Percentiles rank a stretch among this genome's conserved stretches.
These are phyloP conservation scores for Plasmodium yoelii DNA, from an alignment of 169 alveolate species.

Conservation along the genomic window DNA sequence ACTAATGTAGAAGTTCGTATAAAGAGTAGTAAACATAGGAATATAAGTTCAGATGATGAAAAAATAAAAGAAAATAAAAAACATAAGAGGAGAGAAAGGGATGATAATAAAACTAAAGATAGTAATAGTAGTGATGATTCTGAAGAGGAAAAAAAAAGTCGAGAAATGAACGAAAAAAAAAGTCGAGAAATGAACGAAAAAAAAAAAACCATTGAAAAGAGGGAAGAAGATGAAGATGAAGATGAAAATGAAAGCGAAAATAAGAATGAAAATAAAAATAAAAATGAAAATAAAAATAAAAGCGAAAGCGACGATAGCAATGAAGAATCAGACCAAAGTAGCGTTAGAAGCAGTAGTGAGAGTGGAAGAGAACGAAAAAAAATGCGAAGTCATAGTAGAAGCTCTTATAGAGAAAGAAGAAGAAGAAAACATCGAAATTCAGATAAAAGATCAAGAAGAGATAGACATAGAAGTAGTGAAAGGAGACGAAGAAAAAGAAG, in stretches of 20 bases:
- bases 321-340: neutral
- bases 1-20: constrained; percentile 44
- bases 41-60: constrained; percentile 5
- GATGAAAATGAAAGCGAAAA: no score
- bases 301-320: neutral
- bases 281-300: neutral
- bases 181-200: neutral
- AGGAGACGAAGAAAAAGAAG: neutral
- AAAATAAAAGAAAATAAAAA: constrained; percentile 6
- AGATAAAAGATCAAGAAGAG: neutral
- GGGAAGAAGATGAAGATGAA: neutral
- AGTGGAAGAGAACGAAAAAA: neutral
- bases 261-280: no score
- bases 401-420: neutral
- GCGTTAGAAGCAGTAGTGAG: neutral
- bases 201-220: neutral
- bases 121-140: neutral
- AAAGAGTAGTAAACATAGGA: constrained; percentile 24
- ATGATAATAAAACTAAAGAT: neutral
- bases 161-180: neutral
- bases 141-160: neutral
- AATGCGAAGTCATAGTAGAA: constrained; percentile 1
- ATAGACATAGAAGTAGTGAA: neutral
- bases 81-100: neutral
- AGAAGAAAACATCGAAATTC: neutral